Conservation (phyloP, 768 basidiomycete species). For the Lactifluus subvellereus region DNA sequence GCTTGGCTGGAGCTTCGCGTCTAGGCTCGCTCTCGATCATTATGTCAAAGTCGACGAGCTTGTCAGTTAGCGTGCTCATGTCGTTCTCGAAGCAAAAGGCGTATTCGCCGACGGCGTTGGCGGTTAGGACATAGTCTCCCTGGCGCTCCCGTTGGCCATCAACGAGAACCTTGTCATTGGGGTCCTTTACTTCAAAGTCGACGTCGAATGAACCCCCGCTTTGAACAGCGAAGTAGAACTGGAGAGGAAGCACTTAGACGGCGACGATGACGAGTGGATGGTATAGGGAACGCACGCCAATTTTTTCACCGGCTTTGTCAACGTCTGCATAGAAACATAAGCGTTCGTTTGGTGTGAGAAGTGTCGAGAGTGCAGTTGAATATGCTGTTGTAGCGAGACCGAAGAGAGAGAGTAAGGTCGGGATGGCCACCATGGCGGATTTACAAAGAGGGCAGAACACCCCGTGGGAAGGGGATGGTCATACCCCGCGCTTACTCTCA, state of each 20-base stretch:
- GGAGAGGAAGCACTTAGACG: slow-evolving; percentile 21
- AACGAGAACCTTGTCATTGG: slow-evolving; percentile 79
- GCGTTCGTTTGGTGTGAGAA: slow-evolving; percentile 71
- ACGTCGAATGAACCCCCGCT: slow-evolving; percentile 96
- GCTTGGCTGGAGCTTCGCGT: slow-evolving; percentile 80
- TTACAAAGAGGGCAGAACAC: background rate
- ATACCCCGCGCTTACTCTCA: too few species aligned
- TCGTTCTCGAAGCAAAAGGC: slow-evolving; percentile 98
- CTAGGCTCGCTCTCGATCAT: slow-evolving; percentile 98
- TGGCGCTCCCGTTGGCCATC: slow-evolving; percentile 87
- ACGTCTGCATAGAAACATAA: slow-evolving; percentile 95
- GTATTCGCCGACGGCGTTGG: slow-evolving; percentile 85
- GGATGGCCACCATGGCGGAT: slow-evolving; percentile 19
- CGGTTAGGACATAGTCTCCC: slow-evolving; percentile 96
- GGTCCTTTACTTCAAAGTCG: slow-evolving; percentile 90
- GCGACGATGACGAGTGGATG: background rate
- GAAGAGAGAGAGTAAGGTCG: slow-evolving; percentile 20
- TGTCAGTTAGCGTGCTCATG: slow-evolving; percentile 90
- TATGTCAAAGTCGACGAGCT: slow-evolving; percentile 92
- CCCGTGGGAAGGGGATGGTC: slow-evolving; percentile 13
- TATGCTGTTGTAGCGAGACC: slow-evolving; percentile 24
- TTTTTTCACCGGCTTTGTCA: slow-evolving; percentile 91
- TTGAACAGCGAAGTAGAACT: slow-evolving; percentile 99
- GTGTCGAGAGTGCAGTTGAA: slow-evolving; percentile 73
- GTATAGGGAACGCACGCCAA: slow-evolving; percentile 52